A percentile compares a stretch with the other conserved stretches of the same genome.
Evolutionary conservation across 1,139 yeast genomes (phyloP).

Genomic region (Fermentozyma sake): DNA sequence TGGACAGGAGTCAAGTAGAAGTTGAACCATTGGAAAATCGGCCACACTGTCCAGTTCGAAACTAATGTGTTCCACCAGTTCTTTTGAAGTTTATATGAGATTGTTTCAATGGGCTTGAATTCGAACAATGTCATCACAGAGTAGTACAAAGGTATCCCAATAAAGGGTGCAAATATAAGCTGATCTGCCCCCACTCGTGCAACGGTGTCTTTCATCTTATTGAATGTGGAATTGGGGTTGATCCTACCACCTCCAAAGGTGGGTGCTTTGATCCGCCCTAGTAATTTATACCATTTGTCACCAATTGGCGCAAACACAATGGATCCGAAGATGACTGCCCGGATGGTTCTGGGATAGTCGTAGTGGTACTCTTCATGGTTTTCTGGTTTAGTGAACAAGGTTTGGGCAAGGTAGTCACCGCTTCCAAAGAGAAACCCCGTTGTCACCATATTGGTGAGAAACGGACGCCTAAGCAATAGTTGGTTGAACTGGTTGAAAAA

Average conservation of each 20-base stretch:
- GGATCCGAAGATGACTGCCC: constrained; percentile 36
- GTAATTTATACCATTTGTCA: constrained; percentile 35
- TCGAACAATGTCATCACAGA: constrained; percentile 66
- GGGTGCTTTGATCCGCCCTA: constrained; percentile 19
- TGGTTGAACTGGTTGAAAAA: constrained; percentile 24
- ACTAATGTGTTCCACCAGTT: constrained; percentile 59
- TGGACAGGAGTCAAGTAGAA: constrained; percentile 69
- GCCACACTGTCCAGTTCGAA: constrained; percentile 87
- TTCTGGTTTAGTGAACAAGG: constrained; percentile 16
- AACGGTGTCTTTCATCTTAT: constrained; percentile 25
- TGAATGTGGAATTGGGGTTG: no score
- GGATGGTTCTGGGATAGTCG: constrained; percentile 26
- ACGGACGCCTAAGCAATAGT: constrained; percentile 27
- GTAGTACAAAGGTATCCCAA: constrained; percentile 64
- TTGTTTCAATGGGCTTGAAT: constrained; percentile 23
- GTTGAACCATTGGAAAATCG: constrained; percentile 69
- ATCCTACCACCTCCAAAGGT: not conserved
- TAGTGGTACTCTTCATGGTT: constrained; percentile 11
- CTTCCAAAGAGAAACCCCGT: constrained; percentile 40
- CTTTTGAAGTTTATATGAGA: constrained; percentile 34
- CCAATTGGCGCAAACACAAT: constrained; percentile 41
- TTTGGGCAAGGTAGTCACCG: constrained; percentile 41
- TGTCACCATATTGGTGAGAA: constrained; percentile 33
- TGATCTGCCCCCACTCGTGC: constrained; percentile 69
- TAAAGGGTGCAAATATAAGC: constrained; percentile 68